A percentile compares a stretch with the other conserved stretches of the same genome.
Conservation (phyloP, 2,329 filamentous ascomycete species). For the Ophiostoma perfectum region DNA sequence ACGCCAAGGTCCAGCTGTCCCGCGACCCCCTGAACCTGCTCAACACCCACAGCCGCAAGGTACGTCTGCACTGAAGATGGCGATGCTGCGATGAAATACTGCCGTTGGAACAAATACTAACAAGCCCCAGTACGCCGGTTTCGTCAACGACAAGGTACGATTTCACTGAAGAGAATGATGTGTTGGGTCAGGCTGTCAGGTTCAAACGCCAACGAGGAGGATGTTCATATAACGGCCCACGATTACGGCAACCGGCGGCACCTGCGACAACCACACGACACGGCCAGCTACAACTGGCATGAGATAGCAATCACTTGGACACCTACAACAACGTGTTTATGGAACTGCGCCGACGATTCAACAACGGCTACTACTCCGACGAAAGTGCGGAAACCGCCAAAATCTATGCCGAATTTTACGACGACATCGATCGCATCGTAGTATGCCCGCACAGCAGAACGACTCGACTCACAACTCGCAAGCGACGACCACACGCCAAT, state of each 20-base stretch:
- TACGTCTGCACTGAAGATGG: conserved; percentile 36
- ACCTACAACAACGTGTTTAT: too few species aligned
- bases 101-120: not conserved
- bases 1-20: conserved; percentile 83
- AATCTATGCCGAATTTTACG: not conserved
- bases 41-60: conserved; percentile 90
- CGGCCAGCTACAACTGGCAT: too few species aligned
- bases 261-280: not conserved
- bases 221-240: not conserved
- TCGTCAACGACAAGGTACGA: conserved; percentile 84
- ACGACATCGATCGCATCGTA: not conserved
- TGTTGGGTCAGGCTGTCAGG: not conserved
- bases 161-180: conserved; percentile 10
- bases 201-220: not conserved
- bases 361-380: too few species aligned
- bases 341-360: too few species aligned
- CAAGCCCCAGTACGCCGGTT: conserved; percentile 71
- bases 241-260: not conserved
- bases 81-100: not conserved
- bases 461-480: not conserved
- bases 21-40: conserved; percentile 88
- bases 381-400: not conserved
- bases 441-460: not conserved
- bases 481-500: not conserved
- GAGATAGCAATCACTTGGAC: too few species aligned